Base-by-base conservation (phyloP, 768 basidiomycete genomes). In the Boletus vinaceobasis region DNA sequence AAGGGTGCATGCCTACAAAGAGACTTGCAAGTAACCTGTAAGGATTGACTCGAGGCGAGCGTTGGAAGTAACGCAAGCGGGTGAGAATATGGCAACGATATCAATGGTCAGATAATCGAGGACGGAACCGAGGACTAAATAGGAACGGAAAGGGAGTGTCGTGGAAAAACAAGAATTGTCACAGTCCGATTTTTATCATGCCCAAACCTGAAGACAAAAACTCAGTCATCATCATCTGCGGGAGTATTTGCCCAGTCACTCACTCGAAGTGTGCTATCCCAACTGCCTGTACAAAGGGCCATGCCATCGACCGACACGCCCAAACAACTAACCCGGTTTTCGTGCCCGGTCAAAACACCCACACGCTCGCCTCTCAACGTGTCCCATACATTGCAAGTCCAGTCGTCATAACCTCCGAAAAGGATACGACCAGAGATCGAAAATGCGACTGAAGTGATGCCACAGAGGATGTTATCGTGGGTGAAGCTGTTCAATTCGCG, bases 371-470 rank as follows among this genome's bases (percentile, higher is more conserved):
- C 97, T 74, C 96, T 97, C 66, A 99, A 79, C 29, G 95, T 98
- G 71, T 99, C 96, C 96, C 96, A 99, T 48, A 98, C 96, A 69
- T 99, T 99, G 79, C 93, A 95, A 62, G 97, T 98, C 91, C 97
- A 98, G 70, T 99, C 96, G 73, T 99, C 96, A 70, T 99, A 99
- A 39, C 96, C 96, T 60, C 97, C 96, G 62, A 99, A 99, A 37
- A 99, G 80, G 64, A 99, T 92, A 56, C 96, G 90, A 36, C 96
- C 96, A 27, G 95, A 98, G 62, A 93, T 91, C 5, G 96, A 98
- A 79, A 99, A 99, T 14, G 94, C 96, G 61, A 99, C 97, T 5
- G 95, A 98, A 14, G 96, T 99, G 73, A 99, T 97, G 59, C 97
- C 96, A 66, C 96, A 98, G 15, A 98, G 82, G 64, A 99, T 98